Evolutionary conservation across 768 basidiomycete species (phyloP).

Genomic region (Collybiopsis luxurians): DNA sequence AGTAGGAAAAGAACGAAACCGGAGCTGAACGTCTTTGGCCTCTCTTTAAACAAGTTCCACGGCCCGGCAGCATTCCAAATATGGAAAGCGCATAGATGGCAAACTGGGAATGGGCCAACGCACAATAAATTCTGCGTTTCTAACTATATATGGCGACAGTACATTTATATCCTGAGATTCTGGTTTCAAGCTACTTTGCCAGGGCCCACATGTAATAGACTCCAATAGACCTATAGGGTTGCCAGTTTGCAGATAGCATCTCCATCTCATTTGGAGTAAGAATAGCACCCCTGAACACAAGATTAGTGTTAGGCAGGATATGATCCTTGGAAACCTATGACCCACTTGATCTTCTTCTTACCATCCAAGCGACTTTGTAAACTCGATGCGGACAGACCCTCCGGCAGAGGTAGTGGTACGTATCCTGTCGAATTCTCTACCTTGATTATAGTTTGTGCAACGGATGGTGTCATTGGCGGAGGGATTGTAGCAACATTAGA

Average conservation of each 20-base stretch:
- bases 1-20: constrained; percentile 2
- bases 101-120: background rate
- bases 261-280: constrained; percentile 84
- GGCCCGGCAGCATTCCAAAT: background rate
- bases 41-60: background rate
- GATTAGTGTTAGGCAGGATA: constrained; percentile 11
- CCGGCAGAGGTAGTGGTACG: constrained; percentile 45
- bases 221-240: constrained; percentile 58
- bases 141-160: background rate
- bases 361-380: constrained; percentile 62
- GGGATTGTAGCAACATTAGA: constrained; percentile 41
- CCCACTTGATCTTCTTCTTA: constrained; percentile 74
- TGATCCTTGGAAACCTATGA: constrained; percentile 9
- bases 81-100: background rate
- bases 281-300: constrained; percentile 54
- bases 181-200: constrained; percentile 33
- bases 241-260: constrained; percentile 71
- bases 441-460: constrained; percentile 51
- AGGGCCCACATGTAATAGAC: constrained; percentile 91
- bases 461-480: constrained; percentile 65
- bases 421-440: constrained; percentile 20
- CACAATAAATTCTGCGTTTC: too few relatives aligned
- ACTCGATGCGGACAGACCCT: constrained; percentile 51
- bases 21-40: background rate
- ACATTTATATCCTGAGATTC: background rate